phyloP scores from a whole-genome alignment of 805 yeast species.

The Clavispora asparagi region DNA sequence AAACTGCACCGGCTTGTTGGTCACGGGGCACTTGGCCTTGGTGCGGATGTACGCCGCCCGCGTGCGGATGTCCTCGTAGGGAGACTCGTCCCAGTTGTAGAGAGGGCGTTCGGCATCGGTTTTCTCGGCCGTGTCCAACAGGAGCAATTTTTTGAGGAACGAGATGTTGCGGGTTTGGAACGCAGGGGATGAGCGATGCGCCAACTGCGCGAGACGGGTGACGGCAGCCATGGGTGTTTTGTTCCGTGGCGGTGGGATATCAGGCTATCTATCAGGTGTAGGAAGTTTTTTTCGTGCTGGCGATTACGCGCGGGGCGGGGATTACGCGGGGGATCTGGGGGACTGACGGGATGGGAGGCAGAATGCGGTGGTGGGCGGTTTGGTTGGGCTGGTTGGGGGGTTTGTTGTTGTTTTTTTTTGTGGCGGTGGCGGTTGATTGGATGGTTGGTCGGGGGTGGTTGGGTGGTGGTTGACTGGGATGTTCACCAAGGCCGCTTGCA shows the following conservation, averaged over 20 bases:
- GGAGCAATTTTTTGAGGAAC: slow-evolving; percentile 34
- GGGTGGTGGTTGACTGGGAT: too few relatives aligned
- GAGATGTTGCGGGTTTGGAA: slow-evolving; percentile 20
- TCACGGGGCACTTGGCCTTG: slow-evolving; percentile 86
- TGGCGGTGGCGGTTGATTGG: too few relatives aligned
- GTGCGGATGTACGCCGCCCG: slow-evolving; percentile 89
- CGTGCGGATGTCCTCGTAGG: slow-evolving; percentile 79
- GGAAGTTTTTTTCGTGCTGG: background rate
- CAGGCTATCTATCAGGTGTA: background rate
- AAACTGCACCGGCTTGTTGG: slow-evolving; percentile 69
- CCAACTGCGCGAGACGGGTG: background rate
- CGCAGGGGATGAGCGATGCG: background rate
- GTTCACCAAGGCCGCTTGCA: too few relatives aligned
- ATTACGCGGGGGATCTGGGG: too few relatives aligned
- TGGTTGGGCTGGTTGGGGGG: background rate
- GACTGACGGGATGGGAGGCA: too few relatives aligned
- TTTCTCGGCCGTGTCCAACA: slow-evolving; percentile 26
- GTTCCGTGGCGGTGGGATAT: background rate
- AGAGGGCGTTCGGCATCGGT: slow-evolving; percentile 26
- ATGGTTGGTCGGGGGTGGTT: too few relatives aligned
- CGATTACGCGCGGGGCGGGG: background rate
- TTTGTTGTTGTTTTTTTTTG: background rate
- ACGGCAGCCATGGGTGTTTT: too few relatives aligned
- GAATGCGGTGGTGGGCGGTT: too few relatives aligned
- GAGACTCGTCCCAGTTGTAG: slow-evolving; percentile 87